Evolutionary conservation across 192 early-diverging fungal species (phyloP).

Genomic region (Oehlia diaphana): DNA sequence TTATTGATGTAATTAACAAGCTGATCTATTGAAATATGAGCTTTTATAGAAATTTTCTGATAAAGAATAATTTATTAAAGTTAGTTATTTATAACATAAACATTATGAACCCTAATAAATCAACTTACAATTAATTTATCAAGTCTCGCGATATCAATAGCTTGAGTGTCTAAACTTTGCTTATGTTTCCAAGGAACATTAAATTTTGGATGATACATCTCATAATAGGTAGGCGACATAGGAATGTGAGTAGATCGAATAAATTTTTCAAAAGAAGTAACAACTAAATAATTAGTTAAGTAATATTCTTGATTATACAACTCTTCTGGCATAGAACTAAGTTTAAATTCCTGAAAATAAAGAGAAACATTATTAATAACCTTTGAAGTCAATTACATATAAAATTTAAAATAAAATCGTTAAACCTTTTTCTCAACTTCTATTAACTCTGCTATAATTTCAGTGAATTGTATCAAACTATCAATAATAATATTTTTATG

Average conservation of each 20-base stretch:
- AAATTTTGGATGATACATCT: conserved; percentile 14
- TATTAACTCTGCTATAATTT: background rate
- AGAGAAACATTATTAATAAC: background rate
- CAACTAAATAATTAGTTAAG: conserved; percentile 5
- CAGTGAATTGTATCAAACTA: background rate
- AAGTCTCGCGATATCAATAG: background rate
- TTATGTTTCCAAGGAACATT: conserved; percentile 5
- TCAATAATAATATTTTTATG: conserved; percentile 1
- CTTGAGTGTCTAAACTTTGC: background rate
- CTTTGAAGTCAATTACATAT: background rate
- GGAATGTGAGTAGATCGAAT: background rate
- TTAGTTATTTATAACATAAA: background rate
- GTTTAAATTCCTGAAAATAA: background rate
- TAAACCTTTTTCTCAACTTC: background rate
- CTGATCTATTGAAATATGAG: background rate
- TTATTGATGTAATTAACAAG: background rate
- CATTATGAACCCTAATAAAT: background rate
- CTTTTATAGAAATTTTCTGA: background rate
- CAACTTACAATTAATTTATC: conserved; percentile 8
- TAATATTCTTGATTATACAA: background rate
- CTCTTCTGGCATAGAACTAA: background rate
- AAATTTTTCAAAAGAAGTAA: background rate
- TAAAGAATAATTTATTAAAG: background rate
- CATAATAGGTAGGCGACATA: conserved; percentile 9
- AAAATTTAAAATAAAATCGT: background rate